Evolutionary conservation across 257 asterid species (phyloP), one percentile per base, ranked within the genome.

Genomic region (Penstemon newberryi): DNA sequence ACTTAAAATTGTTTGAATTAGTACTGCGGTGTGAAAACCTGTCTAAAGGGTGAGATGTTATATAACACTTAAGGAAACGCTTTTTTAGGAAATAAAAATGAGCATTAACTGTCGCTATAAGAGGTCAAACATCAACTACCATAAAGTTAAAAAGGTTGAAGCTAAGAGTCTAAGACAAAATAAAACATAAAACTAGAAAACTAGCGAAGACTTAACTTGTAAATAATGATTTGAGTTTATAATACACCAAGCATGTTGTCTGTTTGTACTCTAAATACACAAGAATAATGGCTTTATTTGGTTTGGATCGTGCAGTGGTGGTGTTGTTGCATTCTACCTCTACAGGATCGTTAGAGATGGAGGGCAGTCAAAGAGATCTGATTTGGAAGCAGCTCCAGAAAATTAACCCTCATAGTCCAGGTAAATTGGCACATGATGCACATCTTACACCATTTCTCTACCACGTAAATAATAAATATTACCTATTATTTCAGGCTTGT

Each of bases 311-410:
- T 83, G 86, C 91, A 92, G 99, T 79, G 96, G 96, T 12, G 90
- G 86, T 66, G 84, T 89, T 71, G 81, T 75, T 60, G 91, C 90
- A 52, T 93, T 91, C 95, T 93, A 80, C 67, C 80, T 82, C 51
- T 89, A 89, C 77, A 85, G 97, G 84, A 81, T 84, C 73, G 18
- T 79, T 25, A 84, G n/a, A 53, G 95, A 87, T 51, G 79, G 91
- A 63, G 87, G 76, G 56, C 88, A 76, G 66, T 62, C 84, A 0
- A 77, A 84, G 65, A 86, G 75, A 37, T 69, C 91, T 56, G 66
- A 71, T 70, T 76, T 70, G 56, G 79, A 79, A 60, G 47, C 66
- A 6, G 78, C 59, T 65, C 68, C 81, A 19, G 88, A 87, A 57
- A 78, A 68, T 61, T 85, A 74, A 79, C 42, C 63, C 66, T 38